Evolutionary conservation across 2,329 filamentous ascomycete species (phyloP).

Genomic region (Aureobasidium namibiae): DNA sequence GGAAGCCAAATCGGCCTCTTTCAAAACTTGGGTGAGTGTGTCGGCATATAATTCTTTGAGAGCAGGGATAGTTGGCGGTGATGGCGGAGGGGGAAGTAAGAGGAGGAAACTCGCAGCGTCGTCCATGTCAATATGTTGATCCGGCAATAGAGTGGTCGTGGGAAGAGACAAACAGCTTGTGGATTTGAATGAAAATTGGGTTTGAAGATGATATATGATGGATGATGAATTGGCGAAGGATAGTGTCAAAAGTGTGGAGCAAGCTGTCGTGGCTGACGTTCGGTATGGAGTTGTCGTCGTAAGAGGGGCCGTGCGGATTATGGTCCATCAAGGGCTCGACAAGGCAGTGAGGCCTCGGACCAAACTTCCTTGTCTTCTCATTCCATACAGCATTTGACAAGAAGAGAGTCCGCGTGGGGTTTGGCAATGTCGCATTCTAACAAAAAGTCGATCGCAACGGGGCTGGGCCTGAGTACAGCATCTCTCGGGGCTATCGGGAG

Average conservation of each 20-base stretch:
- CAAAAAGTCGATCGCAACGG: neutral
- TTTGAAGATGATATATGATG: neutral
- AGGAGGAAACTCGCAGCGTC: conserved; percentile 30
- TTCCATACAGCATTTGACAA: neutral
- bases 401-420: neutral
- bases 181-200: neutral
- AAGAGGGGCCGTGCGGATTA: neutral
- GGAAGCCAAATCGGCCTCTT: conserved; percentile 30
- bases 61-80: conserved; percentile 30
- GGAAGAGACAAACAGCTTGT: neutral
- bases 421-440: neutral
- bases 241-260: neutral
- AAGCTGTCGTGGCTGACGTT: neutral
- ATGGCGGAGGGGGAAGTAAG: conserved; percentile 37
- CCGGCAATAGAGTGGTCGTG: neutral
- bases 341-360: neutral
- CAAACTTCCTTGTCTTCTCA: neutral
- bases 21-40: conserved; percentile 34
- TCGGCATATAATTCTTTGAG: conserved; percentile 37
- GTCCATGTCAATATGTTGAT: neutral
- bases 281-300: neutral
- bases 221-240: neutral
- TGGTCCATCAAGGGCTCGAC: neutral
- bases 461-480: neutral
- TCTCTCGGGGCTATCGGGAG: neutral